These are phyloP conservation scores for Taxawa tesnikishii DNA, from an alignment of 2,329 filamentous ascomycete species.

Conservation along the genomic window DNA sequence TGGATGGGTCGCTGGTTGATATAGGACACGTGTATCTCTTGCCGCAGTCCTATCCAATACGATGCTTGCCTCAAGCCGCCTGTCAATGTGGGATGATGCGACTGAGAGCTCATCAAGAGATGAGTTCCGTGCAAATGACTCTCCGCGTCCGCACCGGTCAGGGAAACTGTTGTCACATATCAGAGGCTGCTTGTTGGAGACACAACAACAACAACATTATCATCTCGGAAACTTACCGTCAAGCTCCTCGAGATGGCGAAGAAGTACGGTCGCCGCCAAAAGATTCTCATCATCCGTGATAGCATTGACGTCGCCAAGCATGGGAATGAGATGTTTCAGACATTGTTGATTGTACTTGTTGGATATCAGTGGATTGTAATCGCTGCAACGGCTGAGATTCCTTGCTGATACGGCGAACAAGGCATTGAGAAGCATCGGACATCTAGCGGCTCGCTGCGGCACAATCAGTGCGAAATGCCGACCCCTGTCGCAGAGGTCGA, in stretches of 20 bases:
- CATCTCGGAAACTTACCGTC: no score
- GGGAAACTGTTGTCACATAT: no score
- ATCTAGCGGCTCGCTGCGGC: constrained; percentile 38
- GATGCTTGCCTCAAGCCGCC: constrained; percentile 36
- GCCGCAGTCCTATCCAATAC: constrained; percentile 44
- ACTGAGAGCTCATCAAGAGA: constrained; percentile 21
- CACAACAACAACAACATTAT: no score
- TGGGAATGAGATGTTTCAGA: constrained; percentile 37
- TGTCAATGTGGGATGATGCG: constrained; percentile 19
- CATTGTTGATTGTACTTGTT: constrained; percentile 44
- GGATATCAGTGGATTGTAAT: constrained; percentile 37
- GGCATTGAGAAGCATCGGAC: constrained; percentile 42
- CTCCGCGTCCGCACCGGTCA: constrained; percentile 13
- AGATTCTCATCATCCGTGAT: constrained; percentile 39
- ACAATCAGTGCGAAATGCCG: constrained; percentile 42
- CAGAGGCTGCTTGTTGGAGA: no score
- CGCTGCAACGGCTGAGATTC: constrained; percentile 36
- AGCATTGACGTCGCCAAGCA: constrained; percentile 27
- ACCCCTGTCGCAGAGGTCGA: constrained; percentile 20
- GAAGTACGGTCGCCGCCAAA: constrained; percentile 43
- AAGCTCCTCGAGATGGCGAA: constrained; percentile 46
- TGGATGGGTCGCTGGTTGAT: constrained; percentile 31
- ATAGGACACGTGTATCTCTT: constrained; percentile 45
- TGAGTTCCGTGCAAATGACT: constrained; percentile 20
- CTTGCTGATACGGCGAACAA: constrained; percentile 45